Conservation (phyloP, 306 rosid species). For the Prinsepia uniflora region DNA sequence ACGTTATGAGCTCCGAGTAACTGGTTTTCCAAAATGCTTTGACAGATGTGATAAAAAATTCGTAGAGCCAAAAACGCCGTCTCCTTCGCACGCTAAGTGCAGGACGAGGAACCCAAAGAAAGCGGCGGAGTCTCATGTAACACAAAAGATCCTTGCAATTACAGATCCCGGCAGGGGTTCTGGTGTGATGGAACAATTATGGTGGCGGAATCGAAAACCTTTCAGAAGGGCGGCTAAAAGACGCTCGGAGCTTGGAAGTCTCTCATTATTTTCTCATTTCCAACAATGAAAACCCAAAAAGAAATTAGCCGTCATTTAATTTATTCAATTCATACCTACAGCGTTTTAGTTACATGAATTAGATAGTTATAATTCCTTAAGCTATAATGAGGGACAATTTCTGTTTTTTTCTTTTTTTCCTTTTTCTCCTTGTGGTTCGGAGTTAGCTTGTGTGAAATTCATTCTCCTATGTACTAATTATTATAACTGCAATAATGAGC, state of each 20-base stretch:
- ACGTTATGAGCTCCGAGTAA: not conserved
- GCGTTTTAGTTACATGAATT: conserved; percentile 22
- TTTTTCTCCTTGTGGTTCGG: too few species aligned
- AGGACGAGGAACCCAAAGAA: conserved; percentile 57
- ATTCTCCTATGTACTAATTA: not conserved
- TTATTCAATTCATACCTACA: conserved; percentile 67
- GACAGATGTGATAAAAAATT: conserved; percentile 48
- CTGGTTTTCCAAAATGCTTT: conserved; percentile 21
- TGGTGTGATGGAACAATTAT: conserved; percentile 51
- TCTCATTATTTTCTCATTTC: conserved; percentile 47
- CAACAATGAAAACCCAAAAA: conserved; percentile 25
- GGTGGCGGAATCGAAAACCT: conserved; percentile 90
- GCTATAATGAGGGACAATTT: conserved; percentile 11
- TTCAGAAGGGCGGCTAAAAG: conserved; percentile 72
- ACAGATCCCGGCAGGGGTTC: conserved; percentile 38
- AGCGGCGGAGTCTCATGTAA: conserved; percentile 29
- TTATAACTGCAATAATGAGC: not conserved
- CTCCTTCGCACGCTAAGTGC: conserved; percentile 58
- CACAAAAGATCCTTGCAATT: conserved; percentile 24
- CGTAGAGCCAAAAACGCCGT: conserved; percentile 84
- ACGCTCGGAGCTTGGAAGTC: conserved; percentile 61
- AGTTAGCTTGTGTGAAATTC: too few species aligned
- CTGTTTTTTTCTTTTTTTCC: not conserved
- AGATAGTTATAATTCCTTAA: conserved; percentile 20
- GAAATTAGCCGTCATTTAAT: conserved; percentile 46